Percentiles rank a stretch among this genome's conserved stretches.
Conservation (phyloP, 2,329 filamentous ascomycete species). For the Atkinsonella texensis region DNA sequence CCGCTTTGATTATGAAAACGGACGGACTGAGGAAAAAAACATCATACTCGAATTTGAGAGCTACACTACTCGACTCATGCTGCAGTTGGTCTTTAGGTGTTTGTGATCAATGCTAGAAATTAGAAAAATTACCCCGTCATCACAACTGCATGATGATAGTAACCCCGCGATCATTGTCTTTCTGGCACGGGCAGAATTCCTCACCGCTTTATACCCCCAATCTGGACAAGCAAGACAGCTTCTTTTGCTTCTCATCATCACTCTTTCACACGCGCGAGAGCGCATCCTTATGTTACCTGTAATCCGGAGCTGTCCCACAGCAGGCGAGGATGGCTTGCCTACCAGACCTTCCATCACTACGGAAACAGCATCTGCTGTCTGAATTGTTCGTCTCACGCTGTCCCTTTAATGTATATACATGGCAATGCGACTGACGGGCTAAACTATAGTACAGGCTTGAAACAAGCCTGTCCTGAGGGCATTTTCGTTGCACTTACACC, state of each 20-base stretch:
- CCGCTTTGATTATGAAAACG: no score
- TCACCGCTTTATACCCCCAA: constrained; percentile 10
- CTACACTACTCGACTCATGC: not conserved
- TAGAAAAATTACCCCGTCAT: constrained; percentile 2
- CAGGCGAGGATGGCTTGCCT: constrained; percentile 17
- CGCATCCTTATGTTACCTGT: not conserved
- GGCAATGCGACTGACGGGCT: not conserved
- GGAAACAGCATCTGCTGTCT: constrained; percentile 64
- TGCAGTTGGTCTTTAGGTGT: not conserved
- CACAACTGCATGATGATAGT: not conserved
- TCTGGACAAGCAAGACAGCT: not conserved
- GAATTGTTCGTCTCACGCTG: constrained; percentile 57
- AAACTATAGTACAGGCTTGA: constrained; percentile 56
- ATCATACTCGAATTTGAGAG: not conserved
- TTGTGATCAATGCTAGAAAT: not conserved
- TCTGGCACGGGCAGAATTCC: constrained; percentile 10
- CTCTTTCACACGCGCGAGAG: not conserved
- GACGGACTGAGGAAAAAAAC: no score
- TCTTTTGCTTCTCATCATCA: not conserved
- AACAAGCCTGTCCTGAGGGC: constrained; percentile 71
- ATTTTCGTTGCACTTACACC: constrained; percentile 78
- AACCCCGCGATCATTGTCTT: constrained; percentile 8
- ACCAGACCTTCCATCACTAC: constrained; percentile 41
- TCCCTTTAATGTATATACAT: not conserved
- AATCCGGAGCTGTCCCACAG: not conserved